Evolutionary conservation across 306 rosid species (phyloP), one percentile per base, ranked within the genome.

Genomic region (Pterocarpus santalinus): DNA sequence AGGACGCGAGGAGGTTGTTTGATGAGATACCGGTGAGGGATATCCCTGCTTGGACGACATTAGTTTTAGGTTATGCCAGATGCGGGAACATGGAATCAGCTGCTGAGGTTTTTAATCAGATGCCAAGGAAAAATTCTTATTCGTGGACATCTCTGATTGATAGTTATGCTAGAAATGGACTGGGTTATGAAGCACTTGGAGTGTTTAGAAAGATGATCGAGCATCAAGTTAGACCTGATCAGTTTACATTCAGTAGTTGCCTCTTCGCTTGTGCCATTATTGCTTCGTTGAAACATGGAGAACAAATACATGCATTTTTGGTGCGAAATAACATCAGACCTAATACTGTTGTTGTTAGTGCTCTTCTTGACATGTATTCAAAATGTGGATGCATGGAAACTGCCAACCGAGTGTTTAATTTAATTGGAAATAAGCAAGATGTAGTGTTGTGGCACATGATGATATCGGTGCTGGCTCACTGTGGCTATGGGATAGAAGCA

Each of bases 311-410:
- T 62, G 90, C 88, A 0, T 83, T 38, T 90, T 85, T 94, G 81
- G 55, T 89, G 62, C 82, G 90, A 65, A 83, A 82, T 84, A 84
- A 87, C 83, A 83, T 92, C 66, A 90, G 86, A 79, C 85, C 90
- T 77, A 94, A 84, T 82, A 79, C 87, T 72, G 84, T 91, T 67
- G 94, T 94, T 55, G 87, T 87, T 63, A 82, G 94, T 90, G 90
- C 97, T 80, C 90, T 92, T 55, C 81, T 94, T 30, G 93, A 90
- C 85, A 90, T 92, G 97, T 92, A 94, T 82, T 86, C 97, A 53
- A 91, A 91, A 85, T 92, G 97, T 75, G 97, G 94, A 43, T 72
- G 75, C 79, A 57, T 94, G 67, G 97, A 83, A 70, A 84, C 86
- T 39, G 91, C 89, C 58, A 53, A 43, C 62, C 69, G 5, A 69